Base-by-base conservation (phyloP, 305 asterid genomes). In the Plantago rigida region DNA sequence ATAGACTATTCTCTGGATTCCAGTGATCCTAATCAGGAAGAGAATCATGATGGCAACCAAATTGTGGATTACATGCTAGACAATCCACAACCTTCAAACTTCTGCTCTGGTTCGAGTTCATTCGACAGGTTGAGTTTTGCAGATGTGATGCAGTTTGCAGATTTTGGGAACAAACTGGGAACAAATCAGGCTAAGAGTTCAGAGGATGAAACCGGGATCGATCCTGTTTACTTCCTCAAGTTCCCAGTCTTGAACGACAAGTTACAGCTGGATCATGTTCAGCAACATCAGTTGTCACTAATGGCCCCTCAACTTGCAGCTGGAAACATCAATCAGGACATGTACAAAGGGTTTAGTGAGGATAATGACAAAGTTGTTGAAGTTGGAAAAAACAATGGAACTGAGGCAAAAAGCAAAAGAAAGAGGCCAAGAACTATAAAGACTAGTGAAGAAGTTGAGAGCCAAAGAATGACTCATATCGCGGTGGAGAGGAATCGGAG, bases 381-480 rank as follows among this genome's bases (percentile, higher is more conserved):
- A 1, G 82, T 60, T 5, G 82, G 70, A 13, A 81, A 80, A 47
- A 57, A 46, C 24, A 19, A 47, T 51, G 4, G 84, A 70, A 67
- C 71, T 47, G 12, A 56, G 55, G 26, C 26, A 11, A 88, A 88
- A 75, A 79, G 79, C 68, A 92, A 86, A 84, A 79, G 85, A 52
- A 92, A 88, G 72, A 83, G 94, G 71, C 71, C 82, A 5, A 80
- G 95, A 67, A 77, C 66, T 47, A 12, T 66, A 3, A 92, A 92
- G 85, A 83, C 86, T 5, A 79, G 50, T 26, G 89, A 92, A 64
- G 95, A 92, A 71, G 96, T 92, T 13, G 98, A 92, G 78, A 92
- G 95, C 77, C 96, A 92, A 47, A 71, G 98, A 72, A 92, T 92
- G 96, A 92, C 95, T 51, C 98, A 92, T 60, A 92, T 88, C n/a